phyloP scores from a whole-genome alignment of 148 eudicot species.

The Vaccinium myrtillus region DNA sequence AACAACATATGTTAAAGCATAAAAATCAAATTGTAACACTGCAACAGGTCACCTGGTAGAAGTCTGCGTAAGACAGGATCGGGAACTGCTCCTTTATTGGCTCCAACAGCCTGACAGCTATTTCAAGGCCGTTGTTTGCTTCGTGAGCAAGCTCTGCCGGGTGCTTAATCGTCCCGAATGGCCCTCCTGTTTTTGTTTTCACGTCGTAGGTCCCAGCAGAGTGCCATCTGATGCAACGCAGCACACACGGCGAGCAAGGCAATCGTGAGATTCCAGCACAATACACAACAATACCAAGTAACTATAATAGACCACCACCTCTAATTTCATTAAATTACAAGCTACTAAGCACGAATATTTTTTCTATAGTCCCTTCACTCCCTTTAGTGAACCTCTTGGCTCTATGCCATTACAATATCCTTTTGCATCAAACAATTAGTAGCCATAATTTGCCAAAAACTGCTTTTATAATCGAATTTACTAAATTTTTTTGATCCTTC shows the following conservation, averaged over 20 bases:
- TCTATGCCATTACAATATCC: too few species aligned
- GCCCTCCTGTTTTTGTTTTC: conserved; percentile 68
- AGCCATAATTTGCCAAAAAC: too few species aligned
- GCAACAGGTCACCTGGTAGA: conserved; percentile 46
- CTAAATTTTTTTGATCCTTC: too few species aligned
- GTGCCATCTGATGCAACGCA: conserved; percentile 58
- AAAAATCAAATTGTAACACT: background rate
- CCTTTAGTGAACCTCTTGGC: too few species aligned
- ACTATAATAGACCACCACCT: background rate
- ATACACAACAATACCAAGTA: background rate
- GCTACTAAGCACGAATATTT: too few species aligned
- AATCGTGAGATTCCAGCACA: background rate
- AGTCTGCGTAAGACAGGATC: conserved; percentile 51
- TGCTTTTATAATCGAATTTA: too few species aligned
- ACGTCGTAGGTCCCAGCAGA: conserved; percentile 73
- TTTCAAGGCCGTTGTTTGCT: conserved; percentile 71
- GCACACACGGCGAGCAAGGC: background rate
- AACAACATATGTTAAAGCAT: background rate
- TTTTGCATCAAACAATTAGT: too few species aligned
- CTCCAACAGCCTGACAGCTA: conserved; percentile 62
- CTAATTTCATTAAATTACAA: background rate
- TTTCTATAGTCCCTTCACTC: too few species aligned
- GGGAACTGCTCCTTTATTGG: conserved; percentile 69
- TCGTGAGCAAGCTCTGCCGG: conserved; percentile 52
- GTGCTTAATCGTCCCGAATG: conserved; percentile 69